Base-by-base conservation (phyloP, 495 filamentous ascomycete species). In the Geopyxis carbonaria region DNA sequence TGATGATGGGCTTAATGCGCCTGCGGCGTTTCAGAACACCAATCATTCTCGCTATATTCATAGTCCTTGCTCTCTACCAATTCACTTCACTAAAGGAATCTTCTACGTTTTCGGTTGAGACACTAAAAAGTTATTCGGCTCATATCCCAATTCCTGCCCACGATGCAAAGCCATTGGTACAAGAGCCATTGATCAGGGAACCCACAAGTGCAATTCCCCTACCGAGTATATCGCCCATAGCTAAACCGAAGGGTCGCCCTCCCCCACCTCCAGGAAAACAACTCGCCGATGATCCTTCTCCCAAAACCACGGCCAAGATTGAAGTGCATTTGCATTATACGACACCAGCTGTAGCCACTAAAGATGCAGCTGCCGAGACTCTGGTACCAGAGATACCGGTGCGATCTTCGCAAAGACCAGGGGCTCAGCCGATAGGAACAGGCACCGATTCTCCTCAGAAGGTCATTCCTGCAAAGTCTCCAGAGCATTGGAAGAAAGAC, bases 401-500 rank as follows among this genome's bases (percentile, higher is more conserved):
- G 11, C 11, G 15, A 15, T 30, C 27, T 15, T 15, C 5, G 11
- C 11, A 11, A 15, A 30, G 27, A 11, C 27, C 2, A 15, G 11
- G 9, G 18, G 11, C 2, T 7, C 36, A 10, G 11, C 31, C 16
- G 10, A 27, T 13, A 10, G n/a, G 10, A 22, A 37, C 16, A 25
- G 30, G 30, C 36, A 29, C 24, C 30, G 30, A 22, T 16, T 25
- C n/a, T 39, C 30, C 24, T 25, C 36, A n/a, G 30, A n/a, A n/a
- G n/a, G n/a, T n/a, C n/a, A n/a, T n/a, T n/a, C n/a, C n/a, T 28
- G 7, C 25, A 28, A 28, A 28, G 25, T 7, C 25, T 7, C 7
- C 11, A 4, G 46, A 38, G 15, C 76, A 81, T 50, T 93, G 84
- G 84, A 53, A 61, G 45, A 78, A 75, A 49, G 63, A 68, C 28